phyloP scores from a whole-genome alignment of 139 green algal genomes.

The Pleodorina starrii region DNA sequence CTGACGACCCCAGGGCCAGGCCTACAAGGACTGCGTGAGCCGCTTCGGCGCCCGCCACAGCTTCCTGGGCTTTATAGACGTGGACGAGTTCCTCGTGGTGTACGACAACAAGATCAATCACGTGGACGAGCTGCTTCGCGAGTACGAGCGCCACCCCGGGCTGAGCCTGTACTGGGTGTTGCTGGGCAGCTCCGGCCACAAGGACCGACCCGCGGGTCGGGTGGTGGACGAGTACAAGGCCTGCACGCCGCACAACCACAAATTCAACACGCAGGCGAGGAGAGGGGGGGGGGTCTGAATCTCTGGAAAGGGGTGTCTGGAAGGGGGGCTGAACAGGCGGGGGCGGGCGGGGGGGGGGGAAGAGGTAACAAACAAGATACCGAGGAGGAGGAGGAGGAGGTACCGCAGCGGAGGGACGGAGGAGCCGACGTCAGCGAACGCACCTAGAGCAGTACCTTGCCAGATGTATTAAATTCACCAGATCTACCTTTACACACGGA shows the following conservation, averaged over 20 bases:
- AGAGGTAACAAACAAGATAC: too few relatives aligned
- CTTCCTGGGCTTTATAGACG: conserved; percentile 65
- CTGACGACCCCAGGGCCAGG: conserved; percentile 53
- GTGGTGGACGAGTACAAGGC: conserved; percentile 45
- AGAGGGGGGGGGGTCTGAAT: neutral
- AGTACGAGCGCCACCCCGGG: conserved; percentile 50
- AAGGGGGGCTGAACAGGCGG: too few relatives aligned
- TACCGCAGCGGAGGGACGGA: too few relatives aligned
- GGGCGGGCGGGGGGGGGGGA: too few relatives aligned
- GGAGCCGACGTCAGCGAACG: too few relatives aligned
- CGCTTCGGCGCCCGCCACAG: conserved; percentile 22
- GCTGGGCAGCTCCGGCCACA: conserved; percentile 53
- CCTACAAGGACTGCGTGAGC: conserved; percentile 54
- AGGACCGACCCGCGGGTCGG: neutral
- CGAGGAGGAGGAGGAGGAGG: too few relatives aligned
- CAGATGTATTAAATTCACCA: too few relatives aligned
- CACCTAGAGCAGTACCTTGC: too few relatives aligned
- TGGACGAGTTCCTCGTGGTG: conserved; percentile 62
- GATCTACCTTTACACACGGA: too few relatives aligned
- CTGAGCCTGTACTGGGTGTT: conserved; percentile 60
- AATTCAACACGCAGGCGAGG: conserved; percentile 53
- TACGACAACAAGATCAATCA: neutral
- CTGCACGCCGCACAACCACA: conserved; percentile 49
- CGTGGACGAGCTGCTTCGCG: conserved; percentile 51
- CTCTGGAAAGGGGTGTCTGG: too few relatives aligned